phyloP scores from a whole-genome alignment of 2,329 filamentous ascomycete species.

The Corinectria fuckeliana region DNA sequence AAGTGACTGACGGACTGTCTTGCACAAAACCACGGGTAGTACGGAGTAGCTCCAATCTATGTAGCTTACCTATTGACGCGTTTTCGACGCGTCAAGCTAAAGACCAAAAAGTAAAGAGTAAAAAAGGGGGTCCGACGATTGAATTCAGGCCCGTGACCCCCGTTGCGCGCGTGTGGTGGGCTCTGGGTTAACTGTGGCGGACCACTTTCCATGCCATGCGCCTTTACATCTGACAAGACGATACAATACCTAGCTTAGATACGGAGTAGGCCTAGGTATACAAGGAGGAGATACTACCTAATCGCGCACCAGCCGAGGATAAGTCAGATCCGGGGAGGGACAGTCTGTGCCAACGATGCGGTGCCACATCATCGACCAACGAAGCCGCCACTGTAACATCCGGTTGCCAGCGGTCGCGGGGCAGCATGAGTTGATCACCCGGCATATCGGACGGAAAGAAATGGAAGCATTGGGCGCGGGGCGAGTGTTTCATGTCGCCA shows the following conservation, averaged over 20 bases:
- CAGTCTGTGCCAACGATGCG: constrained; percentile 25
- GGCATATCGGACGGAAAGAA: neutral
- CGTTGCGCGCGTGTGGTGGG: neutral
- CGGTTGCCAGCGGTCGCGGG: neutral
- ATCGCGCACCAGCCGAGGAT: neutral
- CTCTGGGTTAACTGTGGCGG: neutral
- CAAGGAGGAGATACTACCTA: neutral
- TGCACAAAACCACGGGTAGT: neutral
- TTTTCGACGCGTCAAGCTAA: constrained; percentile 15
- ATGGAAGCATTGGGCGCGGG: neutral
- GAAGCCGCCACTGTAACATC: constrained; percentile 25
- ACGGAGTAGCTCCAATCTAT: neutral
- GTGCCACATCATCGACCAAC: constrained; percentile 34
- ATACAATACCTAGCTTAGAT: too few species aligned
- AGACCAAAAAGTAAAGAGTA: neutral
- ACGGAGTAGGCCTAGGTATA: too few species aligned
- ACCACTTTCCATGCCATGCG: neutral
- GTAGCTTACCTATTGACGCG: too few species aligned
- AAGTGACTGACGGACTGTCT: neutral
- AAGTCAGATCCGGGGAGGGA: neutral
- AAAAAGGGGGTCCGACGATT: constrained; percentile 1
- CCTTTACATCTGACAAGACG: too few species aligned
- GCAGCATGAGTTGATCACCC: constrained; percentile 5
- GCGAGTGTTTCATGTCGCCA: constrained; percentile 5
- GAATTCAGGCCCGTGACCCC: neutral